Percentiles rank a stretch among this genome's conserved stretches.
Evolutionary conservation across 768 basidiomycete genomes (phyloP).

Genomic region (Amanita rubescens): DNA sequence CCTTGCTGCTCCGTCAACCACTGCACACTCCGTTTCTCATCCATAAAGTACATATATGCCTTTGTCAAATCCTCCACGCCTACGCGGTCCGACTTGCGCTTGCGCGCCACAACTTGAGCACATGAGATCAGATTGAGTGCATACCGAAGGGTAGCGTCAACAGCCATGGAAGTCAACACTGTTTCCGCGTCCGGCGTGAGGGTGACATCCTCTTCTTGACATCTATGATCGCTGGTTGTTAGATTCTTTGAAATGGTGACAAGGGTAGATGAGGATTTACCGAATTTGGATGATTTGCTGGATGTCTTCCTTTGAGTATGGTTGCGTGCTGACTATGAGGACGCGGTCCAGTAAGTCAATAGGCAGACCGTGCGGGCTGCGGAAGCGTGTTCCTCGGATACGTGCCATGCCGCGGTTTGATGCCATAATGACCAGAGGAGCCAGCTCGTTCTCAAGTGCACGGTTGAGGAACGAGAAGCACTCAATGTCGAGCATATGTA

Average conservation of each 20-base stretch:
- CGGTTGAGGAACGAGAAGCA: constrained; percentile 99
- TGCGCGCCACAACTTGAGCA: constrained; percentile 76
- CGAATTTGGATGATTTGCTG: constrained; percentile 90
- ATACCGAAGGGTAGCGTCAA: constrained; percentile 87
- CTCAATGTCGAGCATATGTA: constrained; percentile 99
- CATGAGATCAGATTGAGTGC: constrained; percentile 94
- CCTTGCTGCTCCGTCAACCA: constrained; percentile 87
- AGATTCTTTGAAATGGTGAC: constrained; percentile 4
- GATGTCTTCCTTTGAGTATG: constrained; percentile 78
- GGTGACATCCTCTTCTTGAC: constrained; percentile 92
- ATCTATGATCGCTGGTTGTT: constrained; percentile 32
- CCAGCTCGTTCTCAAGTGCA: constrained; percentile 87
- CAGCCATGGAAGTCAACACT: constrained; percentile 85
- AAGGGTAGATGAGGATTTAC: constrained; percentile 41
- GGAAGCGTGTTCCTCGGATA: constrained; percentile 92
- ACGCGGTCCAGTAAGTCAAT: constrained; percentile 93
- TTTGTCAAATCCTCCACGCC: constrained; percentile 80
- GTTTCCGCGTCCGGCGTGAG: constrained; percentile 64
- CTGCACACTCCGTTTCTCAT: constrained; percentile 87
- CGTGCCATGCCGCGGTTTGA: constrained; percentile 93
- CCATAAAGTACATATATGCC: constrained; percentile 87
- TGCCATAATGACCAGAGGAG: constrained; percentile 97
- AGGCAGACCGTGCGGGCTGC: constrained; percentile 91
- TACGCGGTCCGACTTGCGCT: constrained; percentile 74
- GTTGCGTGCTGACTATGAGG: constrained; percentile 89